Base-by-base conservation (phyloP, 371 early-diverging fungal species). In the Actinomortierella wolfii region DNA sequence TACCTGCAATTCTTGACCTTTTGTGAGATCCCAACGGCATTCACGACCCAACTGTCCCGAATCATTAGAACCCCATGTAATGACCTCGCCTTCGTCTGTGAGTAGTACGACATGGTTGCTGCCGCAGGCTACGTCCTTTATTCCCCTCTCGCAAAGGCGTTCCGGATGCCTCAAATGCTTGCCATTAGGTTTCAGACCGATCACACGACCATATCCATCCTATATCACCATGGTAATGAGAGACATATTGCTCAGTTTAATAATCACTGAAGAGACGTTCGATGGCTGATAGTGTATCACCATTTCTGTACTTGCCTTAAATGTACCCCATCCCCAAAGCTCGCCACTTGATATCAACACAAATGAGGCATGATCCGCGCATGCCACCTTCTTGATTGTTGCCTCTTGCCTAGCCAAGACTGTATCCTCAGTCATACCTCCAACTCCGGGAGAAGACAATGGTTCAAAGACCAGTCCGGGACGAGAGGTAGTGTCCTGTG, bases 281-380 rank as follows among this genome's bases (percentile, higher is more conserved):
- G n/a, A n/a, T n/a, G n/a, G 11, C 34, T 34, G 7, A 34, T 34
- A 11, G 4, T 34, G 34, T 34, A 11, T 11, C 34, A 34, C 34
- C 11, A 11, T 34, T 34, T 11, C 11, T 11, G 7, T 2, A 23
- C 49, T 21, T 41, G 64, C 70, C 54, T 69, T 54, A 26, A 69
- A 69, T 3, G 20, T 52, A 5, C 70, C 70, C 70, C 70, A 69
- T 44, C 64, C 64, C 70, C 70, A 69, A 7, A 69, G 59, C 14
- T 64, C 54, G 7, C 70, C 70, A 11, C 47, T 39, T 26, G 64
- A 54, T 5, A 64, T 69, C 50, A 64, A n/a, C 17, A 69, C 15
- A 24, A 69, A 69, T 6, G 70, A 64, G 3, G 64, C 64, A 17
- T 39, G 56, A 41, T 69, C 70, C 0, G 64, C 64, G 23, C 70